Evolutionary conservation across 2,329 filamentous ascomycete genomes (phyloP).

Genomic region (Zopfia rhizophila): DNA sequence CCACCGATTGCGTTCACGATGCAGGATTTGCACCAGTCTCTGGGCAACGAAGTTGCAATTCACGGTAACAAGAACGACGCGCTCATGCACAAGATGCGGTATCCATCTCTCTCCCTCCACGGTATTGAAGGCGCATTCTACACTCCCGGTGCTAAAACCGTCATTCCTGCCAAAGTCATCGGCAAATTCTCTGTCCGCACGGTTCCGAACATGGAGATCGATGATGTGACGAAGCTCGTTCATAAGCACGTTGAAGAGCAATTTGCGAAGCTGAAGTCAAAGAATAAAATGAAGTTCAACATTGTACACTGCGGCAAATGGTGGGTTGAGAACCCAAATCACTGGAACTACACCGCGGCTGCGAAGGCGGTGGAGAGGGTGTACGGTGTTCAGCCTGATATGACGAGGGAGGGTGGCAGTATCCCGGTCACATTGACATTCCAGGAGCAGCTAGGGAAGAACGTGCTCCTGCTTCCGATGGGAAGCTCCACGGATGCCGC

Average conservation of each 20-base stretch:
- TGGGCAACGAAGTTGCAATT: constrained; percentile 89
- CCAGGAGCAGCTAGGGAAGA: constrained; percentile 97
- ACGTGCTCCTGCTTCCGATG: constrained; percentile 95
- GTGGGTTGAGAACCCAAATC: constrained; percentile 97
- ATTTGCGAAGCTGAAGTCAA: constrained; percentile 87
- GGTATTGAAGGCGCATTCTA: constrained; percentile 96
- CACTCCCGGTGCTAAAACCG: constrained; percentile 93
- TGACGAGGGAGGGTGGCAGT: constrained; percentile 95
- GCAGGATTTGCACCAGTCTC: constrained; percentile 90
- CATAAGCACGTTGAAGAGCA: constrained; percentile 84
- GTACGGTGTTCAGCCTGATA: constrained; percentile 91
- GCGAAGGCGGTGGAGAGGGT: constrained; percentile 96
- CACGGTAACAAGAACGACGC: constrained; percentile 89
- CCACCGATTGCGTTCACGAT: constrained; percentile 92
- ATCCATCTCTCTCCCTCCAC: constrained; percentile 92
- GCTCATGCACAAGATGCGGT: constrained; percentile 96
- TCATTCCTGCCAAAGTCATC: constrained; percentile 96
- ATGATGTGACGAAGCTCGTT: constrained; percentile 86
- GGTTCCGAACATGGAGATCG: constrained; percentile 96
- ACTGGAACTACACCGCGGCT: constrained; percentile 98
- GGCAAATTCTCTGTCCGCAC: constrained; percentile 99
- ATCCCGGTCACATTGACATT: constrained; percentile 98
- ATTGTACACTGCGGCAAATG: constrained; percentile 94
- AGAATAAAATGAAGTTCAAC: constrained; percentile 86
- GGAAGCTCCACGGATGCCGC: constrained; percentile 96